Evolutionary conservation across 257 asterid species (phyloP), one percentile per base, ranked within the genome.

Genomic region (Nicotiana knightiana): DNA sequence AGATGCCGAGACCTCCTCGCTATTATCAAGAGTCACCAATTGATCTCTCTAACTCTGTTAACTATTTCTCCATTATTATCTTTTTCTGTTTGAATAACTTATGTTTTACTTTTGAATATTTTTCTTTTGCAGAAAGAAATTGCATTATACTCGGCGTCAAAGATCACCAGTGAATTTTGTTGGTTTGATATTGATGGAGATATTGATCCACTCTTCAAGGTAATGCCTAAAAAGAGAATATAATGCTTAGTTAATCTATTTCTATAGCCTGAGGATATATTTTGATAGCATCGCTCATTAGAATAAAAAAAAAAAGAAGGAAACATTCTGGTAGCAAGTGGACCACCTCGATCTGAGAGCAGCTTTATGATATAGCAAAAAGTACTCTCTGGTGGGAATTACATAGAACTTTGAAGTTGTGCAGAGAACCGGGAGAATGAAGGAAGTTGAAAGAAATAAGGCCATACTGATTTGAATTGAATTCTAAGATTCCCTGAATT

Each of bases 161-260:
- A 91, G 92, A 91, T 93, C 90, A 94, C 92, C 93, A 86, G 93
- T 71, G 98, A 96, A 87, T 96, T 96, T 89, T 91, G 94, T 67
- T 94, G 97, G 97, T 96, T 96, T 90, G 97, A 96, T 87, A 97
- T 93, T 86, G 99, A 94, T 86, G 99, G 97, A 43, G 97, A 96
- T 85, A 96, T 96, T 86, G 99, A 94, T 88, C 97, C 99, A 83
- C 97, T 96, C 75, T 96, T 96, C 87, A 96, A 96, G 98, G 99
- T 96, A 93, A 86, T 64, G 26, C n/a, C 21, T 81, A 37, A 39
- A 70, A 73, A 48, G 26, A 51, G 79, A 26, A 75, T 51, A 51
- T 75, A 75, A 13, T 51, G 46, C 79, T 48, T 73, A 16, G 79
- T 26, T 26, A 32, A 32, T 32, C 46, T 15, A 33, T 32, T 16